Evolutionary conservation across 768 basidiomycete species (phyloP), one percentile per base, ranked within the genome.

Genomic region (Suillus clintonianus): DNA sequence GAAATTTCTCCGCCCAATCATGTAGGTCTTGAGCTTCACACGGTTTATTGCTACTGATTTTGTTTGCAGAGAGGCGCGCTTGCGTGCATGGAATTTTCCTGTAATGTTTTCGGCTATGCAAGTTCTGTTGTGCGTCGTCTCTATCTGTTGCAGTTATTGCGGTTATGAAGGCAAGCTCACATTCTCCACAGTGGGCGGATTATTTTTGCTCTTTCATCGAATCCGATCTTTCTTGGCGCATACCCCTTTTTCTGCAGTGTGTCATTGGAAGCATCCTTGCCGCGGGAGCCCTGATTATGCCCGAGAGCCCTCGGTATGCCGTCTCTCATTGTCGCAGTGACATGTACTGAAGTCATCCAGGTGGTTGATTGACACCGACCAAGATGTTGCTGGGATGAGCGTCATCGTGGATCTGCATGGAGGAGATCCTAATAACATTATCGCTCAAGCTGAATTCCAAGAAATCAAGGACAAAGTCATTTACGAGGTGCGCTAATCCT

Each of bases 21-120:
- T 78, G 94, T 92, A 67, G 27, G 87, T 71, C 37, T 15, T 15
- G 37, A 60, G 22, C 48, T 43, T 45, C 42, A 17, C 34, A 48
- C 50, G 2, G 2, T 58, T 45, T 61, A n/a, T 36, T 15, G 50
- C 24, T 61, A 58, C 30, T 61, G 62, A 56, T 59, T 48, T 59
- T 61, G 6, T 17, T 37, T 61, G 42, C 69, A 96, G 89, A 87
- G 96, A 68, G 96, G 96, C 55, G 89, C 92, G 47, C 81, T 97
- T 47, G 96, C 95, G 2, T 95, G 94, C 70, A 94, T 97, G 85
- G 95, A 97, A 71, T 97, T 97, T 73, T 96, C 95, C 3, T 90
- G 90, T 65, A 97, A 97, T 72, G 89, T 97, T 69, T 79, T 93
- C 53, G 96, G 96, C 59, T 98, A 98, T 73, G 90, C 94, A 11